Conservation (phyloP, 768 basidiomycete species). For the Boletus edulis region DNA sequence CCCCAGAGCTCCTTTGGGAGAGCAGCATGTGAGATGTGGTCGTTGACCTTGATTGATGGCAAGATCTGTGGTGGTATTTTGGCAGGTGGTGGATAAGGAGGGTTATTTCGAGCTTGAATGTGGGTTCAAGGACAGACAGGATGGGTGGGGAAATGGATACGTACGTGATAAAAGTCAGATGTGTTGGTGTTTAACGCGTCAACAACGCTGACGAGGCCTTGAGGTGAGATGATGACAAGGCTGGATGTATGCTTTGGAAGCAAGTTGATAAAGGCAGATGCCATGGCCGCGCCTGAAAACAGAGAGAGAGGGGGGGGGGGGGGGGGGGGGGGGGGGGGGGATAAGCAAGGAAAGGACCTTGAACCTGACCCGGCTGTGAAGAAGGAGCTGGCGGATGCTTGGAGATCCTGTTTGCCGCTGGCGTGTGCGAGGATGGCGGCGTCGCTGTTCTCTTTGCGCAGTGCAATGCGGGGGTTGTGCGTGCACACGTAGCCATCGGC, state of each 20-base stretch:
- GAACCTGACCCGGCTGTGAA: slow-evolving; percentile 87
- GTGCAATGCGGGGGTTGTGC: slow-evolving; percentile 64
- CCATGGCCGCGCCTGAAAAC: slow-evolving; percentile 72
- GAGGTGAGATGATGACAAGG: slow-evolving; percentile 71
- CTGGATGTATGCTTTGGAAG: slow-evolving; percentile 75
- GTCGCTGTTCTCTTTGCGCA: slow-evolving; percentile 48
- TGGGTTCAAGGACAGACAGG: no score
- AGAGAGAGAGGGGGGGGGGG: slow-evolving; percentile 9
- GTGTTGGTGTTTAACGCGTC: slow-evolving; percentile 68
- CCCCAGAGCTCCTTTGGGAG: no score
- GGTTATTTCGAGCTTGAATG: no score
- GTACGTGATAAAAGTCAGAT: slow-evolving; percentile 81
- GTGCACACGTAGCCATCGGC: slow-evolving; percentile 72
- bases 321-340: no score
- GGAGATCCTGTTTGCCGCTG: slow-evolving; percentile 79
- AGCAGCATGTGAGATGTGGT: no score
- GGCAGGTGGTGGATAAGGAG: no score
- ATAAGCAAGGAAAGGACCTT: slow-evolving; percentile 55
- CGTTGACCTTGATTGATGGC: no score
- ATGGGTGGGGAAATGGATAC: no score
- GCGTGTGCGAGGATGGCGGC: slow-evolving; percentile 72
- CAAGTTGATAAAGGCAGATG: slow-evolving; percentile 79
- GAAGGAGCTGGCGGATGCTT: slow-evolving; percentile 72
- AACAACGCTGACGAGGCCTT: slow-evolving; percentile 83
- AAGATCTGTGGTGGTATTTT: no score